phyloP scores from a whole-genome alignment of 2,329 filamentous ascomycete genomes.

The Penicillium sp. region DNA sequence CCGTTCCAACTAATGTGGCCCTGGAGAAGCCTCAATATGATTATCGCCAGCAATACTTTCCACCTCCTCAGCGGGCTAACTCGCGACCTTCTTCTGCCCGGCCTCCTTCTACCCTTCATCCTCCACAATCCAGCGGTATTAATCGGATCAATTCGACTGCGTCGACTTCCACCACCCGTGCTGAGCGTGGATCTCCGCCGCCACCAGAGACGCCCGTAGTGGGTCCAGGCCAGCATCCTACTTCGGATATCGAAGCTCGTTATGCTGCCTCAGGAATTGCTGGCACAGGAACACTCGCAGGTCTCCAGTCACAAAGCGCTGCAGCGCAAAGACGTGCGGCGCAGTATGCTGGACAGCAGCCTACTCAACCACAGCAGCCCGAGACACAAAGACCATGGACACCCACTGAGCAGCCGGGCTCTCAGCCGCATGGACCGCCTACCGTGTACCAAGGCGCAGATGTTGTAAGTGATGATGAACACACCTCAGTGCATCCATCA shows the following conservation, averaged over 20 bases:
- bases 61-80: conserved; percentile 47
- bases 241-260: conserved; percentile 82
- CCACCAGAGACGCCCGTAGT: conserved; percentile 89
- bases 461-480: conserved; percentile 55
- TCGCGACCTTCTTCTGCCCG: conserved; percentile 14
- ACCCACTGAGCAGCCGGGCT: conserved; percentile 84
- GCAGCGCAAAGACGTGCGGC: conserved; percentile 78
- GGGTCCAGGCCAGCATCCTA: conserved; percentile 67
- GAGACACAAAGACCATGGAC: conserved; percentile 75
- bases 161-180: conserved; percentile 88
- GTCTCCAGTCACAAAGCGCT: conserved; percentile 70
- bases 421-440: conserved; percentile 83
- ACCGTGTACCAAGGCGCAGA: conserved; percentile 86
- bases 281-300: conserved; percentile 77
- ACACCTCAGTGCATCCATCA: conserved; percentile 25
- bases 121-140: conserved; percentile 45
- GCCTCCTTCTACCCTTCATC: conserved; percentile 38
- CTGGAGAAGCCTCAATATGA: conserved; percentile 46
- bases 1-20: conserved; percentile 31
- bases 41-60: conserved; percentile 64
- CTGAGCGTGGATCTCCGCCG: conserved; percentile 87
- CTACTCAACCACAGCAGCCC: conserved; percentile 38
- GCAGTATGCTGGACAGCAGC: conserved; percentile 65
- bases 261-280: conserved; percentile 91
- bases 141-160: conserved; percentile 75